phyloP scores from a whole-genome alignment of 306 rosid genomes.

The Rosa persica region DNA sequence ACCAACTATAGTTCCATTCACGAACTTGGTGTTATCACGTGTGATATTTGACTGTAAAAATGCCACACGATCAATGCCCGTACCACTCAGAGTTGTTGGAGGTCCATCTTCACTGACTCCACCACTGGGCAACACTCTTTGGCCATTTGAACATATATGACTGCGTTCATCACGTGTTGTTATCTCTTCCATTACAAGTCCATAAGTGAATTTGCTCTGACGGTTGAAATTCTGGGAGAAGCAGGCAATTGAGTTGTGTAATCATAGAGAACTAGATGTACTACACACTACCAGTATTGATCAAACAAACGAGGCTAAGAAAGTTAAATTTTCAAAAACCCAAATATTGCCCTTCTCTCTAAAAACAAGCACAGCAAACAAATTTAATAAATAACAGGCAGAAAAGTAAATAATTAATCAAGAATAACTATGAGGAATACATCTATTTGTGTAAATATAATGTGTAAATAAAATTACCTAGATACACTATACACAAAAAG shows the following conservation, averaged over 20 bases:
- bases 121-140: constrained; percentile 83
- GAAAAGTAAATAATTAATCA: neutral
- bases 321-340: neutral
- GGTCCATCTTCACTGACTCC: constrained; percentile 97
- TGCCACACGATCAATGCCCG: constrained; percentile 93
- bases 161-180: constrained; percentile 90
- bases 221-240: constrained; percentile 78
- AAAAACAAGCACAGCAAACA: neutral
- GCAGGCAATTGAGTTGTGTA: constrained; percentile 19
- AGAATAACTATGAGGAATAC: neutral
- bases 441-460: neutral
- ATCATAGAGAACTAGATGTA: neutral
- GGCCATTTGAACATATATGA: constrained; percentile 75
- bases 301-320: neutral
- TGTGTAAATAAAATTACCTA: neutral
- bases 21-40: constrained; percentile 88
- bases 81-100: constrained; percentile 96
- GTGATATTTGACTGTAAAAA: constrained; percentile 94
- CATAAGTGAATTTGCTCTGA: constrained; percentile 97
- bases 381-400: neutral
- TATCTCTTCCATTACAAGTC: constrained; percentile 96
- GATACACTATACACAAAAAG: neutral
- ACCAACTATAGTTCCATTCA: constrained; percentile 92
- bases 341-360: neutral
- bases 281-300: neutral